Percentiles rank a stretch among this genome's conserved stretches.
Evolutionary conservation across 1,284 basidiomycete species (phyloP).

Genomic region (Leccinum fallax): DNA sequence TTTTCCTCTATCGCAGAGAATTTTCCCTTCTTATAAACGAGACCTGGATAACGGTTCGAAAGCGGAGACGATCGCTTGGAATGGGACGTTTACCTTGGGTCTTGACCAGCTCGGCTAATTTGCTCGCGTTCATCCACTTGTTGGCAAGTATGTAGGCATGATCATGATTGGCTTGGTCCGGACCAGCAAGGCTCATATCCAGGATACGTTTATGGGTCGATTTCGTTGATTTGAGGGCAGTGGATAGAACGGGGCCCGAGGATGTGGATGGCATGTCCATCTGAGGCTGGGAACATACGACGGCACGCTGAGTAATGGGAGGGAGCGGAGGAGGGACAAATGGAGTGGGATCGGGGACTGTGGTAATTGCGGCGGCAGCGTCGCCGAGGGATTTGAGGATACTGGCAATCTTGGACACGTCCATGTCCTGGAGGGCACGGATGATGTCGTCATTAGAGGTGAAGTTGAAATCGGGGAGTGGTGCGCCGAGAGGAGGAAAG

Average conservation of each 20-base stretch:
- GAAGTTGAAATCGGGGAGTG: constrained; percentile 51
- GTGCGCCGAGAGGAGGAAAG: constrained; percentile 33
- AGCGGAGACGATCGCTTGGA: constrained; percentile 7
- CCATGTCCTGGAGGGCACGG: constrained; percentile 68
- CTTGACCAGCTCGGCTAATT: constrained; percentile 66
- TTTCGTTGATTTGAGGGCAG: constrained; percentile 40
- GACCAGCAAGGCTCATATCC: constrained; percentile 36
- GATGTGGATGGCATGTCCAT: constrained; percentile 46
- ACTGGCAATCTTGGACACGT: constrained; percentile 66
- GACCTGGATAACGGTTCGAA: constrained; percentile 46
- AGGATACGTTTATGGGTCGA: constrained; percentile 36
- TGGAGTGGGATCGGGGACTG: constrained; percentile 32
- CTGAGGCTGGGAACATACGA: constrained; percentile 22
- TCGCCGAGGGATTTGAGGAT: constrained; percentile 66
- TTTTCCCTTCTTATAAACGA: constrained; percentile 83
- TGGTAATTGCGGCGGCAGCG: constrained; percentile 48
- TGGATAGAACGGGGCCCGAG: constrained; percentile 40
- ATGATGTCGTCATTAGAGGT: constrained; percentile 74
- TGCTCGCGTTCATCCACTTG: constrained; percentile 72
- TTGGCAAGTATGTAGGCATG: constrained; percentile 60
- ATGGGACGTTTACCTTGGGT: constrained; percentile 54
- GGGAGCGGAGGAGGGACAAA: constrained; percentile 39
- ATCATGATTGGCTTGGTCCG: constrained; percentile 41
- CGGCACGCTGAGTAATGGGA: constrained; percentile 24
- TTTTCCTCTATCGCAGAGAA: constrained; percentile 77